Conservation (phyloP, 2,329 filamentous ascomycete species). For the Didymella sp. region DNA sequence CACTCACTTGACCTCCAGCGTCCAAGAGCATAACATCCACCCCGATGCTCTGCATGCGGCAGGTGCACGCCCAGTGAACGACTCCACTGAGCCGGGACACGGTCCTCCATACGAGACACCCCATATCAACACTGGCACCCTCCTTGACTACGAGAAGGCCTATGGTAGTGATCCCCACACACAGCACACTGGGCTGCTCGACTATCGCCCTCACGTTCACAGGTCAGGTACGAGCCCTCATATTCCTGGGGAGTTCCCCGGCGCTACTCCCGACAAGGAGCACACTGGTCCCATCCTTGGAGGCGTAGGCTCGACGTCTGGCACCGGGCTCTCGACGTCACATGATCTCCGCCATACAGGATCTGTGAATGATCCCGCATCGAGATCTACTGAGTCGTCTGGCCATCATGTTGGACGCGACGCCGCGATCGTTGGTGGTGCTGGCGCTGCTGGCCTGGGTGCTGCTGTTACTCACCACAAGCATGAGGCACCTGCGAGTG, state of each 20-base stretch:
- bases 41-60: constrained; percentile 17
- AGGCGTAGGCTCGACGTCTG: constrained; percentile 7
- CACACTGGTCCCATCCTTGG: constrained; percentile 33
- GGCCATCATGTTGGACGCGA: constrained; percentile 38
- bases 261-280: constrained; percentile 41
- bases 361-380: constrained; percentile 28
- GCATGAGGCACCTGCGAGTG: constrained; percentile 22
- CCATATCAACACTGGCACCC: constrained; percentile 14
- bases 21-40: constrained; percentile 16
- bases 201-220: constrained; percentile 29
- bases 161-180: constrained; percentile 17
- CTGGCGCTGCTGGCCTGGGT: constrained; percentile 33
- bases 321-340: constrained; percentile 7
- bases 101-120: constrained; percentile 12
- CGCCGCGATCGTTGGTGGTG: constrained; percentile 37
- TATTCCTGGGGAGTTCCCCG: constrained; percentile 45
- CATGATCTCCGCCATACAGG: constrained; percentile 38
- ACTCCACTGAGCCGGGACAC: constrained; percentile 2
- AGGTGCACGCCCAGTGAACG: constrained; percentile 8
- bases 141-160: constrained; percentile 18
- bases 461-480: constrained; percentile 25
- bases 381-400: constrained; percentile 20
- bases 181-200: constrained; percentile 11
- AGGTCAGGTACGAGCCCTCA: constrained; percentile 46
- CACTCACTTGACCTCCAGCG: constrained; percentile 11